Percentiles rank a stretch among this genome's conserved stretches.
These are phyloP conservation scores for Lipomyces lipofer DNA, from an alignment of 805 yeast genomes.

Conservation along the genomic window DNA sequence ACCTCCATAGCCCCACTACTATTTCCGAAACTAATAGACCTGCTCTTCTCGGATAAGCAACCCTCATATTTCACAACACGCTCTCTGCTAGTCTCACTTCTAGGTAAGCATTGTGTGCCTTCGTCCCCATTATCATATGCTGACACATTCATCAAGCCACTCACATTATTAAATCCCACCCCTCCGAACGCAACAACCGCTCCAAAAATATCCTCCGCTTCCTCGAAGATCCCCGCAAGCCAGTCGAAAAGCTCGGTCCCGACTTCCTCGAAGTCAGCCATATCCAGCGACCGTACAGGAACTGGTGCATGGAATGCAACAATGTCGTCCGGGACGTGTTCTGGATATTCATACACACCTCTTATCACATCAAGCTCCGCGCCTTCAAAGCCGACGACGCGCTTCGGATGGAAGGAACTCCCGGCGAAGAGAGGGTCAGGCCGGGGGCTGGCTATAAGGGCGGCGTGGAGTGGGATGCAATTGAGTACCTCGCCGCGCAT, in stretches of 20 bases:
- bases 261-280: slow-evolving; percentile 20
- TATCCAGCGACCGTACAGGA: slow-evolving; percentile 17
- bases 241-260: slow-evolving; percentile 4
- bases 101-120: slow-evolving; percentile 5
- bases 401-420: background rate
- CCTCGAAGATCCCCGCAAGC: slow-evolving; percentile 12
- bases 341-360: slow-evolving; percentile 21
- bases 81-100: slow-evolving; percentile 4
- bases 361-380: slow-evolving; percentile 2
- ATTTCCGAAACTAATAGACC: slow-evolving; percentile 10
- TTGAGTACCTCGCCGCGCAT: slow-evolving; percentile 25
- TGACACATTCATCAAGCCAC: background rate
- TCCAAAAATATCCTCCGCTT: slow-evolving; percentile 5
- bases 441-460: background rate
- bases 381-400: background rate
- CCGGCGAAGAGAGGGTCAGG: background rate
- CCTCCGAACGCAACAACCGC: slow-evolving; percentile 6
- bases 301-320: slow-evolving; percentile 19
- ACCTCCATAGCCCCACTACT: slow-evolving; percentile 6
- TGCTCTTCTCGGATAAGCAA: slow-evolving; percentile 21
- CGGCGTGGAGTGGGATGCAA: slow-evolving; percentile 15
- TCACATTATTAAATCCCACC: slow-evolving; percentile 1
- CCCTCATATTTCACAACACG: slow-evolving; percentile 19
- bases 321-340: slow-evolving; percentile 21
- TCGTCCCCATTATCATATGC: background rate